Evolutionary conservation across 1,284 basidiomycete species (phyloP).

Genomic region (Puccinia triticina): DNA sequence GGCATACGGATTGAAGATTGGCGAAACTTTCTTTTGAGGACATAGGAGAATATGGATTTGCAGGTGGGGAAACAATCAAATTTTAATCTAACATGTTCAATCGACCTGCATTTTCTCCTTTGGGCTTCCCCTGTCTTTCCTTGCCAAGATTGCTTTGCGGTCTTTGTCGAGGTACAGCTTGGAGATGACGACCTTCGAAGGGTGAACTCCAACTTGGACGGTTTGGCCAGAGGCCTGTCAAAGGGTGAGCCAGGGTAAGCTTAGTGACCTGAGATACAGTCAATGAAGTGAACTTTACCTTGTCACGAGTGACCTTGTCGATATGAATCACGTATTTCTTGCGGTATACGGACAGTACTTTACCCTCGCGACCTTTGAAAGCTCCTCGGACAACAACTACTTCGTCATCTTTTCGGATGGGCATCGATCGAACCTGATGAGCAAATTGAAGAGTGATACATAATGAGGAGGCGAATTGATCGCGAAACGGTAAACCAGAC

Average conservation of each 20-base stretch:
- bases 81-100: neutral
- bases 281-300: conserved; percentile 65
- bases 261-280: neutral
- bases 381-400: conserved; percentile 77
- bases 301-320: conserved; percentile 96
- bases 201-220: conserved; percentile 90
- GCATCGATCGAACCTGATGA: conserved; percentile 79
- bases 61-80: neutral
- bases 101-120: conserved; percentile 45
- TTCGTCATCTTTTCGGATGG: conserved; percentile 97
- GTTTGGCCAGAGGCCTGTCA: conserved; percentile 75
- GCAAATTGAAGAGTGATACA: neutral
- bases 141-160: conserved; percentile 63
- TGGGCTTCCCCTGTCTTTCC: conserved; percentile 60
- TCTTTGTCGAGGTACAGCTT: conserved; percentile 61
- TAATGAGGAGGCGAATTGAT: neutral
- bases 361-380: conserved; percentile 88
- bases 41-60: conserved; percentile 27
- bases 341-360: conserved; percentile 74
- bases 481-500: too few relatives aligned
- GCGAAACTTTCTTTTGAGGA: neutral
- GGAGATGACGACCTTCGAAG: conserved; percentile 90
- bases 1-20: neutral
- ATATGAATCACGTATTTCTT: conserved; percentile 99
- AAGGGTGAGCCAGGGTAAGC: neutral